These are phyloP conservation scores for Diospyros kaki DNA, from an alignment of 148 eudicot genomes.

Conservation along the genomic window DNA sequence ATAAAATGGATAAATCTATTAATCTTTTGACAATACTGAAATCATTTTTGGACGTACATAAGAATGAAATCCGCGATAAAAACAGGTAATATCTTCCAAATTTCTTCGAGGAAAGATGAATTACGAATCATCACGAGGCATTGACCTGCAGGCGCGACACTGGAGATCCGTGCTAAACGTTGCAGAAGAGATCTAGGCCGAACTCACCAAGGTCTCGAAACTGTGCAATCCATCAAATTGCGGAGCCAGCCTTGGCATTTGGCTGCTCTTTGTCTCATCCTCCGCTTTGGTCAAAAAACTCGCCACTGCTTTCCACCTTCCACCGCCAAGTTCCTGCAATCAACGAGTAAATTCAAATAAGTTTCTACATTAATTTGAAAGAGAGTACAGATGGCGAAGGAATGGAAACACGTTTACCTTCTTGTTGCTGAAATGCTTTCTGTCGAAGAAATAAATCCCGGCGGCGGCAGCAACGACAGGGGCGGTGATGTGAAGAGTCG, in stretches of 20 bases:
- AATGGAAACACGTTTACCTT: slow-evolving; percentile 1
- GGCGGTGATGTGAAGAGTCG: background rate
- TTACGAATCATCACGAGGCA: background rate
- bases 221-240: slow-evolving; percentile 20
- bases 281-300: background rate
- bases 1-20: background rate
- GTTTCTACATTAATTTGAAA: background rate
- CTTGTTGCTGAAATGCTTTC: background rate
- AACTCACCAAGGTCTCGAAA: slow-evolving; percentile 17
- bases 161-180: background rate
- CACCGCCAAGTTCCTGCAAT: background rate
- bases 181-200: background rate
- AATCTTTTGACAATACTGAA: background rate
- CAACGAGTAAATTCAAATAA: no score
- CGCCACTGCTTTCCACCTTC: background rate
- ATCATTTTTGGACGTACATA: background rate
- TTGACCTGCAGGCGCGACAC: background rate
- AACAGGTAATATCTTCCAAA: background rate
- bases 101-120: slow-evolving; percentile 3
- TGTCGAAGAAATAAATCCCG: slow-evolving; percentile 15
- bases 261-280: slow-evolving; percentile 2
- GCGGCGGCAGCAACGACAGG: slow-evolving; percentile 14
- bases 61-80: background rate
- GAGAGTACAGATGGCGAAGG: background rate
- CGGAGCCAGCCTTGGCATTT: slow-evolving; percentile 14